Conservation (phyloP, 441 rosid genomes). For the Dalechampia spathulata region DNA sequence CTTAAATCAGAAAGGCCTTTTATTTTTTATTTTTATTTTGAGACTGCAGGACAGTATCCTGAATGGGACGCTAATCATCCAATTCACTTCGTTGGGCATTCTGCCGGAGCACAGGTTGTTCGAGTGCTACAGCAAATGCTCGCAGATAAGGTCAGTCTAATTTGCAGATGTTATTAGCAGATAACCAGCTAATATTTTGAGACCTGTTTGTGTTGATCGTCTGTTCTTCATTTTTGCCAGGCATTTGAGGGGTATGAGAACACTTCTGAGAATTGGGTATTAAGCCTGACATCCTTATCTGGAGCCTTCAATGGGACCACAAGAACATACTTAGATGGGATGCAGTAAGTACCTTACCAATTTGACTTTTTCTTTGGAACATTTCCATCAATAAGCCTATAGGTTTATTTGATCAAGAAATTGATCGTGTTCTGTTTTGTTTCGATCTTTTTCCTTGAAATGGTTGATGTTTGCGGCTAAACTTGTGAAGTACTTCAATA, state of each 20-base stretch:
- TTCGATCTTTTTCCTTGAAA: not conserved
- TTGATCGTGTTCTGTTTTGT: not conserved
- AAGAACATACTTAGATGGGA: conserved; percentile 91
- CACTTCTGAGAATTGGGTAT: conserved; percentile 81
- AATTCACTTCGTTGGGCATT: conserved; percentile 91
- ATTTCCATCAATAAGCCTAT: not conserved
- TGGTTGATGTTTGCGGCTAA: conserved; percentile 6
- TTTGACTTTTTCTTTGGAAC: not conserved
- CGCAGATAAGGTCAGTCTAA: conserved; percentile 64
- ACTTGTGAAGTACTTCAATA: not conserved
- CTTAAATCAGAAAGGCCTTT: conserved; percentile 7
- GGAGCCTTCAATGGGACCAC: conserved; percentile 99
- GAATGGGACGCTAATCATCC: conserved; percentile 97
- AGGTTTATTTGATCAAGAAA: not conserved
- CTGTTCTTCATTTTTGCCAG: conserved; percentile 32
- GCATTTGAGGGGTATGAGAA: conserved; percentile 73
- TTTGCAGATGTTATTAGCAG: not conserved
- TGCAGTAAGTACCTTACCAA: conserved; percentile 51
- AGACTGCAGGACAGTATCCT: conserved; percentile 60
- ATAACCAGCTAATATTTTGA: not conserved
- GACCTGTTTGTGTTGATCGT: not conserved
- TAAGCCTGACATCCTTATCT: conserved; percentile 81
- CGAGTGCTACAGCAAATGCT: conserved; percentile 98
- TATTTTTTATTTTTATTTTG: conserved; percentile 10
- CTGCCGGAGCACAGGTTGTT: conserved; percentile 94